These are phyloP conservation scores for Boletus calvinii DNA, from an alignment of 1,284 basidiomycete species.

Conservation along the genomic window DNA sequence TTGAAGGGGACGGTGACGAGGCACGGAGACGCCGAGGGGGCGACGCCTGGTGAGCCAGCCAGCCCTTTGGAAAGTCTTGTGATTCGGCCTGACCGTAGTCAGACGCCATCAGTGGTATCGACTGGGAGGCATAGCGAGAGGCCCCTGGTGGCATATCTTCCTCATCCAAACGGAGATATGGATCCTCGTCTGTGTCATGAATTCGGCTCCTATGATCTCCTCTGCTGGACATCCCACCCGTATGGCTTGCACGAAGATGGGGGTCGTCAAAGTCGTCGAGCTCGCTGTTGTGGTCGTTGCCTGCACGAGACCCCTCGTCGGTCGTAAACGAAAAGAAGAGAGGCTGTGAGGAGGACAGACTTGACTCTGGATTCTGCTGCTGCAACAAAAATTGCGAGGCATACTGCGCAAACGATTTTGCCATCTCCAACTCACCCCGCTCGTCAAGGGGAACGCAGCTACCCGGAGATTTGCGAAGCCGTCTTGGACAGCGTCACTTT, in stretches of 20 bases:
- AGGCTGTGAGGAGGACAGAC: slow-evolving; percentile 64
- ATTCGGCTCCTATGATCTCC: slow-evolving; percentile 27
- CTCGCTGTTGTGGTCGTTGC: slow-evolving; percentile 47
- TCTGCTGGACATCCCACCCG: slow-evolving; percentile 32
- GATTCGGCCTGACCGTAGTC: slow-evolving; percentile 39
- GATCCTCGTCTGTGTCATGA: slow-evolving; percentile 52
- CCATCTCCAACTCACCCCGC: slow-evolving; percentile 38
- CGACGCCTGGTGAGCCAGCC: slow-evolving; percentile 68
- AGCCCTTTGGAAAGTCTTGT: slow-evolving; percentile 51
- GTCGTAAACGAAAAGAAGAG: slow-evolving; percentile 81
- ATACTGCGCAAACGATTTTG: slow-evolving; percentile 55
- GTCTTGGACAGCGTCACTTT: slow-evolving; percentile 13
- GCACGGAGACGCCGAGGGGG: slow-evolving; percentile 40
- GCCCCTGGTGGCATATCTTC: slow-evolving; percentile 40
- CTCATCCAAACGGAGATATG: slow-evolving; percentile 72
- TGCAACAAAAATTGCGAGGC: slow-evolving; percentile 55
- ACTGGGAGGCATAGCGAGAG: slow-evolving; percentile 45
- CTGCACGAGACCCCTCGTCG: slow-evolving; percentile 61
- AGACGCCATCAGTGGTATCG: slow-evolving; percentile 50
- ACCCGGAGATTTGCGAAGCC: slow-evolving; percentile 7
- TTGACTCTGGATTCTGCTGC: slow-evolving; percentile 42
- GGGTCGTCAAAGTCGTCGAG: slow-evolving; percentile 73
- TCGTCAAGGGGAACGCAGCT: slow-evolving; percentile 18
- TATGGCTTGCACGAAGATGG: slow-evolving; percentile 54
- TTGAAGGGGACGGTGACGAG: slow-evolving; percentile 47